A percentile compares a stretch with the other conserved stretches of the same genome.
phyloP scores from a whole-genome alignment of 306 rosid genomes.

The Styphnolobium japonicum region DNA sequence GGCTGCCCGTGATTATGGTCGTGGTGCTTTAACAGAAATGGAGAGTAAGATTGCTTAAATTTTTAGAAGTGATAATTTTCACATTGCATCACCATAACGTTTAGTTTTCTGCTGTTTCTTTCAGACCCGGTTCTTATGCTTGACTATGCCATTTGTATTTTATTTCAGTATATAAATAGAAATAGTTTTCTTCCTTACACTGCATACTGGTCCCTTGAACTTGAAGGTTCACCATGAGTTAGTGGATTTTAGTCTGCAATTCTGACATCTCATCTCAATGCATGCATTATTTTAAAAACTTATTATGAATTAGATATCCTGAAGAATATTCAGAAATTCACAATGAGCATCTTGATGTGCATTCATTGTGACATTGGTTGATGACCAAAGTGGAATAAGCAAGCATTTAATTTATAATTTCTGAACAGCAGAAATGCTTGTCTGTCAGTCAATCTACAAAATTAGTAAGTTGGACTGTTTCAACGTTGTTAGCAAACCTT shows the following conservation, averaged over 20 bases:
- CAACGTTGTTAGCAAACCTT: background rate
- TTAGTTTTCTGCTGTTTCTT: constrained; percentile 1
- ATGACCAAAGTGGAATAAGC: constrained; percentile 4
- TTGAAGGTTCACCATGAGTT: background rate
- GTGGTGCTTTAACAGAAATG: constrained; percentile 70
- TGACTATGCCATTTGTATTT: background rate
- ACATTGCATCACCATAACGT: background rate
- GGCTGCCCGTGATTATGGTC: constrained; percentile 92
- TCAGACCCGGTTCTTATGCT: background rate
- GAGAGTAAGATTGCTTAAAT: constrained; percentile 59
- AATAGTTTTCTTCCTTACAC: background rate
- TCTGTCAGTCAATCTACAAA: background rate
- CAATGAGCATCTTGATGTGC: background rate
- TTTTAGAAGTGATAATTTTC: constrained; percentile 1
- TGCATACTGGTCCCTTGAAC: background rate
- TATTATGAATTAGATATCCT: background rate
- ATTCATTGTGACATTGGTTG: background rate
- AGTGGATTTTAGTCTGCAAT: constrained; percentile 1
- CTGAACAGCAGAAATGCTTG: background rate
- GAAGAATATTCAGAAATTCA: background rate
- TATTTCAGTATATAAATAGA: background rate
- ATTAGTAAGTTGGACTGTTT: background rate
- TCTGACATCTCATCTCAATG: background rate
- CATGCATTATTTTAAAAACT: background rate
- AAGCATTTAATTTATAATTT: background rate